Evolutionary conservation across 1,284 basidiomycete genomes (phyloP).

Genomic region (Bondarzewia mesenterica): DNA sequence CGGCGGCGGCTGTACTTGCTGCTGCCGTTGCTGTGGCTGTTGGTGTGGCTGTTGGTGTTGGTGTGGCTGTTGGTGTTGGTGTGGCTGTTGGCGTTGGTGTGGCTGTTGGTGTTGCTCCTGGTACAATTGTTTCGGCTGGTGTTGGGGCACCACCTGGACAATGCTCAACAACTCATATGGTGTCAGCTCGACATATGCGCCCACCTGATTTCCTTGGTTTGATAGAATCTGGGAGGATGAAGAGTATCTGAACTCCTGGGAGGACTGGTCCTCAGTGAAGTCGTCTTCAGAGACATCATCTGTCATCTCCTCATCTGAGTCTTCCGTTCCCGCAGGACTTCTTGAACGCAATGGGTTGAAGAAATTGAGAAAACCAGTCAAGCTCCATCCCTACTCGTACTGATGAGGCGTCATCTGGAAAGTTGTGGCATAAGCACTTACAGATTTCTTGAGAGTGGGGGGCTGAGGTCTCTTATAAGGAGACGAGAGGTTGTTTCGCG

Average conservation of each 20-base stretch:
- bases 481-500: constrained; percentile 26
- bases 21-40: too few species aligned
- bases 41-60: too few species aligned
- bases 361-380: constrained; percentile 36
- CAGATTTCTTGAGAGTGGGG: constrained; percentile 34
- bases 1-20: too few species aligned
- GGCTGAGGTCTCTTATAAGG: constrained; percentile 25
- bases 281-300: constrained; percentile 12
- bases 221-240: constrained; percentile 7
- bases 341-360: constrained; percentile 34
- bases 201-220: constrained; percentile 11
- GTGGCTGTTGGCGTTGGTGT: not conserved
- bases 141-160: constrained; percentile 1
- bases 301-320: constrained; percentile 12
- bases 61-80: constrained; percentile 3
- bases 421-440: constrained; percentile 17
- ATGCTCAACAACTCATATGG: constrained; percentile 4
- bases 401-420: not conserved
- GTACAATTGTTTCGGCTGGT: too few species aligned
- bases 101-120: too few species aligned
- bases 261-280: constrained; percentile 8
- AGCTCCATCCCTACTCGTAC: constrained; percentile 44
- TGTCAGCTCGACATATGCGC: not conserved
- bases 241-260: not conserved
- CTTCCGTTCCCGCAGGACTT: constrained; percentile 8